These are phyloP conservation scores for Daucus carota DNA, from an alignment of 129 eudicot genomes.

Conservation along the genomic window DNA sequence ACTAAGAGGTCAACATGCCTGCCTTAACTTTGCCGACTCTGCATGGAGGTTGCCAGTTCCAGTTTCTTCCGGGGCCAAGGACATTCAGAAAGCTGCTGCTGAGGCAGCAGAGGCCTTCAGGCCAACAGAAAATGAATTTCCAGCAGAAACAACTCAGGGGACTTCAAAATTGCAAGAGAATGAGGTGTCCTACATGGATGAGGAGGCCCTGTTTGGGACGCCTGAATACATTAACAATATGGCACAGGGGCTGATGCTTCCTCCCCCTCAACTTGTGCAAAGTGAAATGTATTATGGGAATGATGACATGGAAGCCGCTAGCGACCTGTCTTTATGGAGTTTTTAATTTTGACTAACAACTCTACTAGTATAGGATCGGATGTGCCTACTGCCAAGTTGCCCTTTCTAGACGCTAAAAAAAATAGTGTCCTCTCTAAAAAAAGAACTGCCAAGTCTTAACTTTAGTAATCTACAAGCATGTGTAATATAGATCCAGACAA, in stretches of 20 bases:
- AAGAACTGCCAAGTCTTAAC: background rate
- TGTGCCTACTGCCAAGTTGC: background rate
- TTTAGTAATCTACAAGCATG: background rate
- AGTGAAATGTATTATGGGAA: constrained; percentile 6
- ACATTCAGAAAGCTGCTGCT: constrained; percentile 65
- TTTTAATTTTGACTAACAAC: constrained; percentile 7
- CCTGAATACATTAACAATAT: constrained; percentile 42
- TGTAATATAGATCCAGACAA: too few species aligned
- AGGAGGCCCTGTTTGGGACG: constrained; percentile 47
- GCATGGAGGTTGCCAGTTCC: constrained; percentile 50
- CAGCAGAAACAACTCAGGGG: constrained; percentile 5
- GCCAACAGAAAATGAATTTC: constrained; percentile 6
- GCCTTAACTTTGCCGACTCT: constrained; percentile 60
- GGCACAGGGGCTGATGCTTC: constrained; percentile 66
- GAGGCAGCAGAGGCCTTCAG: constrained; percentile 60
- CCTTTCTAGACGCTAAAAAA: too few species aligned
- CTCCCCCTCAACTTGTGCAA: constrained; percentile 34
- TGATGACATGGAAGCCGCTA: constrained; percentile 34
- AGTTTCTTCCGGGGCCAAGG: constrained; percentile 39
- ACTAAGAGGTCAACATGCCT: constrained; percentile 43
- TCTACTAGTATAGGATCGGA: background rate
- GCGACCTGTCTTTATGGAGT: constrained; percentile 43
- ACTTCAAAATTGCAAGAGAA: constrained; percentile 14
- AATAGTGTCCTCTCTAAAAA: too few species aligned
- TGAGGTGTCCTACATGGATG: constrained; percentile 27